Base-by-base conservation (phyloP, 225 moss, liverwort and hornwort genomes). In the Asterella californica region DNA sequence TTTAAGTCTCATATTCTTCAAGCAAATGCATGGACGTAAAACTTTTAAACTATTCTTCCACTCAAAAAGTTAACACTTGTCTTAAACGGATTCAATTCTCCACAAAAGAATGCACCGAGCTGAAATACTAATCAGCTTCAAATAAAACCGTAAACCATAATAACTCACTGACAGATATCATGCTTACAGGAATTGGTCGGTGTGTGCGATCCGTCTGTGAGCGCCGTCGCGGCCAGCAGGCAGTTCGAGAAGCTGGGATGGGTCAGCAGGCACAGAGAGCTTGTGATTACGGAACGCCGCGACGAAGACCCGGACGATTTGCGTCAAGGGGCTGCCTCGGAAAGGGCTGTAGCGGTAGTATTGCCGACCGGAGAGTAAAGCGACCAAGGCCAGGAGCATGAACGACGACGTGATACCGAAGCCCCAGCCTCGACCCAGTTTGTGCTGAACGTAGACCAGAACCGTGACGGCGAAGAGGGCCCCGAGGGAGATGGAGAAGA, bases 361-460 rank as follows among this genome's bases (percentile, higher is more conserved):
- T 42, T 34, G 78, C 32, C 83, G 77, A 0, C 88, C 88, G 5
- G 49, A 22, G 5, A 78, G 66, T 27, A 88, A 85, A 27, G 36
- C 78, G 27, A 79, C 55, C 54, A 88, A 57, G 10, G 88, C 82
- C 27, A 85, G 15, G 32, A 88, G 55, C 88, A 88, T 88, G 80
- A 62, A 78, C 12, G 80, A 80, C n/a, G 85, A 78, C 17, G 85
- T 76, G 29, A 85, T 70, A 3, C 88, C 88, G 37, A 82, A 88
- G 18, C 88, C 88, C 85, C 82, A 83, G 17, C 88, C 88, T 71
- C 85, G 78, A 5, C 88, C 88, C 5, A 84, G 63, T 57, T 81
- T 83, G 74, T 88, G 83, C 72, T 88, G 88, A 25, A 85, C 65
- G 67, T 81, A 83, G 37, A 85, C 83, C 21, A 82, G 52, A 8